phyloP scores from a whole-genome alignment of 495 filamentous ascomycete genomes.

The Aspergillus saccharolyticus region DNA sequence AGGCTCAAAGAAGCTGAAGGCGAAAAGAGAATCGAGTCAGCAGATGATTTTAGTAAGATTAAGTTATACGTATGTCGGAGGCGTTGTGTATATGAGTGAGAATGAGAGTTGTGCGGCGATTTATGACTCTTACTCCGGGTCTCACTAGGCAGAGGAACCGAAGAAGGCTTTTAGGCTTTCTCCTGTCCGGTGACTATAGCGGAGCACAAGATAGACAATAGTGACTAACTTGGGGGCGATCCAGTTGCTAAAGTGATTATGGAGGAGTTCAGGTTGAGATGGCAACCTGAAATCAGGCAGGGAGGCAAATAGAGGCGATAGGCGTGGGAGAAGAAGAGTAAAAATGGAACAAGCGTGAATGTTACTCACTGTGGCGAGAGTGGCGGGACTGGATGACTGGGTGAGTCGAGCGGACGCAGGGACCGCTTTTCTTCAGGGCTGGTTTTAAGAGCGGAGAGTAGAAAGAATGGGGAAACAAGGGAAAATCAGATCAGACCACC shows the following conservation, averaged over 20 bases:
- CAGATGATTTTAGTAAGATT: constrained; percentile 11
- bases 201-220: constrained; percentile 11
- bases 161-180: constrained; percentile 8
- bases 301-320: constrained; percentile 11
- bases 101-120: background rate
- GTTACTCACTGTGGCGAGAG: constrained; percentile 25
- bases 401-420: constrained; percentile 19
- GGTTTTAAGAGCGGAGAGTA: constrained; percentile 3
- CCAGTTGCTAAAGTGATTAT: constrained; percentile 10
- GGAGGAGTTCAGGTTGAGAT: constrained; percentile 12
- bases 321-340: constrained; percentile 4
- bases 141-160: constrained; percentile 6
- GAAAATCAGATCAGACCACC: background rate
- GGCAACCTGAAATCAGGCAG: constrained; percentile 3
- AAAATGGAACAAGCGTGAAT: constrained; percentile 7
- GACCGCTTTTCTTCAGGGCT: constrained; percentile 14
- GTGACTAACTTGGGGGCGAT: constrained; percentile 16
- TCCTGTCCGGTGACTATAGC: constrained; percentile 22
- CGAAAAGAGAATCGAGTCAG: constrained; percentile 20
- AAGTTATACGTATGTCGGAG: background rate
- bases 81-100: background rate
- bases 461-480: constrained; percentile 4
- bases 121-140: constrained; percentile 21
- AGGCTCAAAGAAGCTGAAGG: constrained; percentile 15
- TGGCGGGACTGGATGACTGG: background rate